These are phyloP conservation scores for Umbilicaria muhlenbergii DNA, from an alignment of 495 filamentous ascomycete species.

Conservation along the genomic window DNA sequence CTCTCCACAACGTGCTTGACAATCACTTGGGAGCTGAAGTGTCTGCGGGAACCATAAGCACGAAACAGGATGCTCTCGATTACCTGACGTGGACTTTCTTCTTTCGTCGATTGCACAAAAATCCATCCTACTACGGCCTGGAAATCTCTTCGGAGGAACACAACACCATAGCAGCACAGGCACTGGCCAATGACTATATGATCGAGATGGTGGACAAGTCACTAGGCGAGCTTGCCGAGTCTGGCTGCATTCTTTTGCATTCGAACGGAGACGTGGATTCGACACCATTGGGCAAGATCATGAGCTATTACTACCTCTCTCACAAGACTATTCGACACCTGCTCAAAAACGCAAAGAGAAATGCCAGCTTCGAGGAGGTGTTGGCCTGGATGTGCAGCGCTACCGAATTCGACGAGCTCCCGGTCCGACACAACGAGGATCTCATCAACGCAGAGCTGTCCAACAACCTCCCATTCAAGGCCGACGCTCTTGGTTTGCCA, in stretches of 20 bases:
- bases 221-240: constrained; percentile 61
- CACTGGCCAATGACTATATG: constrained; percentile 81
- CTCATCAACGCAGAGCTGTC: constrained; percentile 91
- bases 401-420: constrained; percentile 93
- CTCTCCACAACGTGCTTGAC: constrained; percentile 87
- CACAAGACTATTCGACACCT: constrained; percentile 88
- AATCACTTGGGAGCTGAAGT: constrained; percentile 96
- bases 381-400: constrained; percentile 86
- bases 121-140: constrained; percentile 93
- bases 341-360: constrained; percentile 54
- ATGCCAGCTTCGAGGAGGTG: constrained; percentile 71
- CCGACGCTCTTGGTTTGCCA: constrained; percentile 56
- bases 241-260: constrained; percentile 63
- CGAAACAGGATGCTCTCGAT: constrained; percentile 94
- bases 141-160: constrained; percentile 91
- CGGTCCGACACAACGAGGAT: constrained; percentile 98
- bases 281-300: constrained; percentile 88
- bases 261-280: constrained; percentile 83
- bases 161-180: constrained; percentile 71
- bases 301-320: constrained; percentile 98
- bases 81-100: constrained; percentile 99
- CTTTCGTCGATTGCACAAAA: constrained; percentile 94
- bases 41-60: constrained; percentile 76
- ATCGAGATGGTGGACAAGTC: constrained; percentile 79
- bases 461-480: constrained; percentile 54